Evolutionary conservation across 2,329 filamentous ascomycete species (phyloP).

Genomic region (Scytalidium sp.): DNA sequence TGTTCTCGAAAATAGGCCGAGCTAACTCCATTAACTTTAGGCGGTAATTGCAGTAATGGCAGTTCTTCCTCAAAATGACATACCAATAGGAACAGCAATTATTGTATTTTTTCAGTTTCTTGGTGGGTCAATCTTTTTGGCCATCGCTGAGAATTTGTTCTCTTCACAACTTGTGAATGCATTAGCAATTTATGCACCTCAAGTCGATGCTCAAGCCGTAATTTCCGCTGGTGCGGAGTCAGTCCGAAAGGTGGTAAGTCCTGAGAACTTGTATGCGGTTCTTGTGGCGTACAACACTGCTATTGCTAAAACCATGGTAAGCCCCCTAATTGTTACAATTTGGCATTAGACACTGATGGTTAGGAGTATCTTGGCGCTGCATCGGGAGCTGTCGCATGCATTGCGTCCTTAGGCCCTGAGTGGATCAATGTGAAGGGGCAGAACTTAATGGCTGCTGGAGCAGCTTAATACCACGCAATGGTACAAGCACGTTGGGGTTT

Average conservation of each 20-base stretch:
- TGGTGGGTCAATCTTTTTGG: constrained; percentile 54
- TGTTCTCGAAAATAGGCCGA: background rate
- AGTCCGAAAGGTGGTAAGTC: constrained; percentile 24
- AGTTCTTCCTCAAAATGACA: constrained; percentile 45
- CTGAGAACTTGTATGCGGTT: constrained; percentile 4
- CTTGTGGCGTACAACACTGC: constrained; percentile 14
- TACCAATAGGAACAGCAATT: constrained; percentile 50
- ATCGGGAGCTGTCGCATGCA: constrained; percentile 6
- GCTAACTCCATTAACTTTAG: constrained; percentile 21
- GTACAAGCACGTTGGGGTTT: too few relatives aligned
- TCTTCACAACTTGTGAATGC: constrained; percentile 11
- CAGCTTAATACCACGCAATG: too few relatives aligned
- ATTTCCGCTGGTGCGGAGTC: constrained; percentile 38
- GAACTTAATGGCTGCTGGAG: background rate
- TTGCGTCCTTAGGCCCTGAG: constrained; percentile 13
- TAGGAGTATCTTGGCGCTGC: constrained; percentile 10
- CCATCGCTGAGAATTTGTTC: constrained; percentile 50
- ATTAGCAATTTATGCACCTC: constrained; percentile 27
- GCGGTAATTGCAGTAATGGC: constrained; percentile 45
- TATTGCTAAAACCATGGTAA: constrained; percentile 21
- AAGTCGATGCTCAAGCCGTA: constrained; percentile 26
- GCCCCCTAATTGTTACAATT: constrained; percentile 22
- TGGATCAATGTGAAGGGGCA: constrained; percentile 16
- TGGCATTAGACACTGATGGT: constrained; percentile 27
- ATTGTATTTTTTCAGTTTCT: constrained; percentile 55